phyloP scores from a whole-genome alignment of 768 basidiomycete species.

The Naganishia randhawae region DNA sequence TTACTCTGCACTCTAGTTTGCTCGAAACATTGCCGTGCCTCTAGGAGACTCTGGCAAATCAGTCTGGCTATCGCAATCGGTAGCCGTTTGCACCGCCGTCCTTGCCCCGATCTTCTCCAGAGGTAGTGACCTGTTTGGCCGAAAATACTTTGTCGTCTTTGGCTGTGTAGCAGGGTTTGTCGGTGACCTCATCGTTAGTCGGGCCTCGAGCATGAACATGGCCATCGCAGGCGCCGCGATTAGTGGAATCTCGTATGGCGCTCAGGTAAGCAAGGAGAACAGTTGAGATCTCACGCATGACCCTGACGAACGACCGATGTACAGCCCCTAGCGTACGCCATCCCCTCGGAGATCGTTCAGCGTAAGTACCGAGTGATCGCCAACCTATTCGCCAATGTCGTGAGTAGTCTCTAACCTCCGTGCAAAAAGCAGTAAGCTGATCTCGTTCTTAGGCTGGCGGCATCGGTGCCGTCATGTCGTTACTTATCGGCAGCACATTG shows the following conservation, averaged over 20 bases:
- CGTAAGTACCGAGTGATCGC: constrained; percentile 12
- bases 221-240: constrained; percentile 16
- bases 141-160: constrained; percentile 12
- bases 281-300: too few species aligned
- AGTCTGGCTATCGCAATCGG: constrained; percentile 6
- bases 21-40: background rate
- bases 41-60: background rate
- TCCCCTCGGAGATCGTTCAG: constrained; percentile 16
- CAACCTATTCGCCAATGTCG: constrained; percentile 3
- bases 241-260: constrained; percentile 8
- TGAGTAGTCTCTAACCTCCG: background rate
- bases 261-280: background rate
- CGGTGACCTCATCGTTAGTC: constrained; percentile 12
- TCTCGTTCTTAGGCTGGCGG: background rate
- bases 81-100: constrained; percentile 19
- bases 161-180: constrained; percentile 13
- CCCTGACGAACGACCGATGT: background rate
- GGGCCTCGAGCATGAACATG: constrained; percentile 17
- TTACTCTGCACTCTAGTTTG: background rate
- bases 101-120: constrained; percentile 1
- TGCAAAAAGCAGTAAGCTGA: background rate
- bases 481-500: constrained; percentile 7
- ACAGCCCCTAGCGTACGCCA: constrained; percentile 11
- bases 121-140: constrained; percentile 7
- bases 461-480: background rate